These are phyloP conservation scores for Phytophthora pinifolia DNA, from an alignment of 352 stramenopile genomes.

Conservation along the genomic window DNA sequence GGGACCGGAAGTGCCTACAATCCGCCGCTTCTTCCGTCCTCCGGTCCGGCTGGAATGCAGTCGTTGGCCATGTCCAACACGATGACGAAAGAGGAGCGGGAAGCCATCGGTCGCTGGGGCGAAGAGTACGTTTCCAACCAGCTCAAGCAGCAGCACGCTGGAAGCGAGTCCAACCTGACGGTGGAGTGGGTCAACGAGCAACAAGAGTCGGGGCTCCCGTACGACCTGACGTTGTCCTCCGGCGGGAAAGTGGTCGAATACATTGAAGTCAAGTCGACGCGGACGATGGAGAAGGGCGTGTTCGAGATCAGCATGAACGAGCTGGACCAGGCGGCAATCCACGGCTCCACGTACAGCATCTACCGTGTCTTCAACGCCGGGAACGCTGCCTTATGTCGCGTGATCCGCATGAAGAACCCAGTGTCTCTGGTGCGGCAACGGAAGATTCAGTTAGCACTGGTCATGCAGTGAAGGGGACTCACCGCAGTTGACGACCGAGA, in stretches of 20 bases:
- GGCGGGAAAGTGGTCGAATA: slow-evolving; percentile 67
- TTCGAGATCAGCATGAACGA: slow-evolving; percentile 92
- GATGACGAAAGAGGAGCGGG: slow-evolving; percentile 74
- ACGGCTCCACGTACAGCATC: slow-evolving; percentile 80
- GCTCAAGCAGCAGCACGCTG: slow-evolving; percentile 46
- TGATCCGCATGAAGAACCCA: slow-evolving; percentile 86
- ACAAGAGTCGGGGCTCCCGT: slow-evolving; percentile 81
- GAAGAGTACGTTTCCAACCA: slow-evolving; percentile 85
- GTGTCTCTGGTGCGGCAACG: slow-evolving; percentile 78
- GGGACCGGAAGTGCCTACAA: slow-evolving; percentile 10
- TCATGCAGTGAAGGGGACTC: slow-evolving; percentile 63
- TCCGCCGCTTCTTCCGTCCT: slow-evolving; percentile 11
- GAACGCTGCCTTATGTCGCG: slow-evolving; percentile 62
- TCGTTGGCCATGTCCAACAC: slow-evolving; percentile 42
- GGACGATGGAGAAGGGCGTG: slow-evolving; percentile 84
- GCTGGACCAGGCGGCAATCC: slow-evolving; percentile 74
- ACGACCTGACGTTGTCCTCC: slow-evolving; percentile 69
- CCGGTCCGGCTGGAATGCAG: slow-evolving; percentile 10
- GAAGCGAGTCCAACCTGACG: slow-evolving; percentile 37
- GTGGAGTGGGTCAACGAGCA: slow-evolving; percentile 79
- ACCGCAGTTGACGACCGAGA: slow-evolving; percentile 9
- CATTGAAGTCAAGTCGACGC: slow-evolving; percentile 86
- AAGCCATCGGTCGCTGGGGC: slow-evolving; percentile 80
- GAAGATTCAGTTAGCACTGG: slow-evolving; percentile 75
- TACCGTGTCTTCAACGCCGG: slow-evolving; percentile 88